phyloP scores from a whole-genome alignment of 805 yeast species.

The Hanseniaspora valbyensis region DNA sequence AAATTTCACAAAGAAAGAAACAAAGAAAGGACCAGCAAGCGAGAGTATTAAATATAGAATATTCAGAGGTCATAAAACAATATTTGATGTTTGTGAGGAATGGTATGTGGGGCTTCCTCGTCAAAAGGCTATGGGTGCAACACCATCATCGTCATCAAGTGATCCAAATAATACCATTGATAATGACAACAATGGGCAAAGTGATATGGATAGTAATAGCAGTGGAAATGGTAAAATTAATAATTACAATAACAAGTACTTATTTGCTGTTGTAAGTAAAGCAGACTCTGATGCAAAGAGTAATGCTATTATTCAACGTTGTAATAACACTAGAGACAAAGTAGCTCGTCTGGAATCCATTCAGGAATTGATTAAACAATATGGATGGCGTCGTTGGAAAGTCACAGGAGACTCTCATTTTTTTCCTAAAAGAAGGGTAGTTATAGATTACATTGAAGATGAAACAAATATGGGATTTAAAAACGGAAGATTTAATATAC shows the following conservation, averaged over 20 bases:
- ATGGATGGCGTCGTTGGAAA: slow-evolving; percentile 32
- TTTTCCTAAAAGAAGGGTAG: slow-evolving; percentile 31
- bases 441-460: slow-evolving; percentile 31
- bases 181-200: too few relatives aligned
- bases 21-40: slow-evolving; percentile 14
- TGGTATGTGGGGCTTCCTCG: slow-evolving; percentile 29
- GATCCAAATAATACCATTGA: too few relatives aligned
- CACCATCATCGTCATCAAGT: too few relatives aligned
- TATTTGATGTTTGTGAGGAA: slow-evolving; percentile 31
- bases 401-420: slow-evolving; percentile 32
- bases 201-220: not conserved
- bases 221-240: not conserved
- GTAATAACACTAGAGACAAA: slow-evolving; percentile 17
- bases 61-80: slow-evolving; percentile 31
- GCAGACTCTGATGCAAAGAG: not conserved
- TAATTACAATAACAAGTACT: not conserved
- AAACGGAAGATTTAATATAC: slow-evolving; percentile 26
- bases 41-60: slow-evolving; percentile 29
- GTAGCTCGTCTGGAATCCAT: slow-evolving; percentile 20
- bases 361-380: slow-evolving; percentile 26
- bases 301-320: not conserved
- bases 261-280: not conserved
- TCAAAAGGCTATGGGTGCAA: not conserved
- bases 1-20: not conserved
- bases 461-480: slow-evolving; percentile 29